Evolutionary conservation across 257 asterid genomes (phyloP), one percentile per base, ranked within the genome.

Genomic region (Phtheirospermum japonicum): DNA sequence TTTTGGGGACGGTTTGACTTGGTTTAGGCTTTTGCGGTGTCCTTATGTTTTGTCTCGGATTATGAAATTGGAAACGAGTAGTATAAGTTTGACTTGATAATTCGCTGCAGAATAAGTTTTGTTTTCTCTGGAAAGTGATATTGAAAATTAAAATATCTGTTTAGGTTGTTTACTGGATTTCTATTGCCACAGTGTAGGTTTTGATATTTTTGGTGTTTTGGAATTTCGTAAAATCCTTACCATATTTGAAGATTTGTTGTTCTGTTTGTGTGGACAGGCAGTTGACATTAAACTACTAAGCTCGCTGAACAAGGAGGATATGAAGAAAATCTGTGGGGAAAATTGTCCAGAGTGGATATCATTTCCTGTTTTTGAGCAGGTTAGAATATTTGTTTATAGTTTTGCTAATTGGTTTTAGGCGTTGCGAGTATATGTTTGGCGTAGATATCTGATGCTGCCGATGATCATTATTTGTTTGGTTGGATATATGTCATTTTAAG

Each of bases 271-370:
- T 64, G 66, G 40, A 64, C 94, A 93, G 99, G 99, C 97, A 17
- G 93, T 81, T 54, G 97, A 93, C 70, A 80, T 93, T 64, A 87
- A 82, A 73, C 76, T 84, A 59, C 77, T 93, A 13, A 82, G 99
- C 76, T 82, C 87, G 42, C 86, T 93, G 71, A 77, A 64, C 71
- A 83, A 94, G 84, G 97, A 93, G 34, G 99, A 93, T 66, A 70
- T 93, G 79, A 89, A 84, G 69, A 89, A 87, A 79, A 82, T 89
- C 18, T 93, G 99, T 55, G 99, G 99, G 55, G 97, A 87, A 40
- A 89, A 85, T 63, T 84, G 82, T 72, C 99, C 99, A 0, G 95
- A 87, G 59, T 93, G 97, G 99, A 93, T 93, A 63, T 89, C 97
- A 3, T 93, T 93, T 75, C 99, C 99, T 14, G 94, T 79, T 53